Percentiles rank a stretch among this genome's conserved stretches.
Evolutionary conservation across 2,329 filamentous ascomycete species (phyloP).

Genomic region (Teratosphaeriaceae sp.): DNA sequence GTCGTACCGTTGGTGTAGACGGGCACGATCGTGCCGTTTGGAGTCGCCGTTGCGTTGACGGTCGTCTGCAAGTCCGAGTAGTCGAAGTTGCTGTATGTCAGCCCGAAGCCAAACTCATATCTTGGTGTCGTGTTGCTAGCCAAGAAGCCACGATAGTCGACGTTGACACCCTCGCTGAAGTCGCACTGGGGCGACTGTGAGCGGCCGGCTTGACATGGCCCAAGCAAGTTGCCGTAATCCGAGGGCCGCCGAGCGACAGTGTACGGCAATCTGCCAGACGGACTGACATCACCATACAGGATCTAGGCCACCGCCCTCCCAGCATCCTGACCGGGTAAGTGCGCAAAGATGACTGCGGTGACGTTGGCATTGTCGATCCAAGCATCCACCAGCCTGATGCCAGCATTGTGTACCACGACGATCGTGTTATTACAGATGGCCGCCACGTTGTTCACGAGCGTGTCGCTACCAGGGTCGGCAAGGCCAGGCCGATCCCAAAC

Average conservation of each 20-base stretch:
- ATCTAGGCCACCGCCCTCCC: constrained; percentile 51
- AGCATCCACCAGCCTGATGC: constrained; percentile 52
- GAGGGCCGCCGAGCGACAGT: constrained; percentile 51
- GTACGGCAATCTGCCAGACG: constrained; percentile 55
- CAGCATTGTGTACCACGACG: constrained; percentile 60
- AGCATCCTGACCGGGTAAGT: constrained; percentile 58
- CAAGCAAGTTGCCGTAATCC: constrained; percentile 48
- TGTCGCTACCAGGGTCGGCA: constrained; percentile 43
- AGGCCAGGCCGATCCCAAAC: constrained; percentile 32
- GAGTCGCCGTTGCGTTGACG: constrained; percentile 22
- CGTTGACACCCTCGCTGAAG: constrained; percentile 31
- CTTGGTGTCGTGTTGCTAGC: constrained; percentile 24
- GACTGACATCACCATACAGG: constrained; percentile 52
- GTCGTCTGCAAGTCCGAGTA: constrained; percentile 25
- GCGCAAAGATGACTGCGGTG: constrained; percentile 57
- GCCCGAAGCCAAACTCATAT: constrained; percentile 31
- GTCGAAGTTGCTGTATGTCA: constrained; percentile 32
- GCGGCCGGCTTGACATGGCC: constrained; percentile 20
- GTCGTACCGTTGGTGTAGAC: constrained; percentile 26
- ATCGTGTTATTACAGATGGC: constrained; percentile 55
- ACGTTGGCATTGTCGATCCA: constrained; percentile 60
- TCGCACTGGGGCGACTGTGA: constrained; percentile 24
- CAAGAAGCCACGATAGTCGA: constrained; percentile 32
- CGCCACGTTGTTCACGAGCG: constrained; percentile 52
- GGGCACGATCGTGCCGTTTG: constrained; percentile 10